Evolutionary conservation across 345 rosid species (phyloP).

Genomic region (Erodium maritimum): DNA sequence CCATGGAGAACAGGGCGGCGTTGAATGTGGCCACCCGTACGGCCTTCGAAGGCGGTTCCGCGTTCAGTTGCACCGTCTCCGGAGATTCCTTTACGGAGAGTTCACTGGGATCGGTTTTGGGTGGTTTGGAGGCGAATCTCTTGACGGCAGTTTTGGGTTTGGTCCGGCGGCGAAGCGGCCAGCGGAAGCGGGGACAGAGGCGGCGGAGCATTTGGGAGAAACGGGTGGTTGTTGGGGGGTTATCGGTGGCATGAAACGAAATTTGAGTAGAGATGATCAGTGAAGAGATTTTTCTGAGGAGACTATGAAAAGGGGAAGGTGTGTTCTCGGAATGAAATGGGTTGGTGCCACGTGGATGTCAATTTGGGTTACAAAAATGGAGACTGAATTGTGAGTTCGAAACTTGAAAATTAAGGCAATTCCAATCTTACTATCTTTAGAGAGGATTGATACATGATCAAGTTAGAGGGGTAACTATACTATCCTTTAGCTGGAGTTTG

Average conservation of each 20-base stretch:
- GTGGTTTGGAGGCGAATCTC: conserved; percentile 17
- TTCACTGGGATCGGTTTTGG: conserved; percentile 1
- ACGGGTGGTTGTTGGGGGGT: conserved; percentile 4
- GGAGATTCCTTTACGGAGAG: background rate
- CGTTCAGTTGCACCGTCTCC: conserved; percentile 39
- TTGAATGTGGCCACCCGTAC: conserved; percentile 76
- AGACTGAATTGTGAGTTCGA: no score
- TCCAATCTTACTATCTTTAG: no score
- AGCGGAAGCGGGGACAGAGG: conserved; percentile 32
- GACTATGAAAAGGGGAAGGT: no score
- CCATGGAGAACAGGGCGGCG: conserved; percentile 89
- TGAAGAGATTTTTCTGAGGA: no score
- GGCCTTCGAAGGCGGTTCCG: conserved; percentile 23
- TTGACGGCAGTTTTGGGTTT: conserved; percentile 33
- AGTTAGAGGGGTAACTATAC: no score
- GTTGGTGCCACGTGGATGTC: conserved; percentile 35
- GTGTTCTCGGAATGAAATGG: conserved; percentile 16
- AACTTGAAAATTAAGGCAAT: no score
- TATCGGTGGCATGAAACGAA: conserved; percentile 14
- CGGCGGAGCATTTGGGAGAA: conserved; percentile 1
- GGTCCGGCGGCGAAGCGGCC: conserved; percentile 39
- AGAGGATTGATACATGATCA: no score
- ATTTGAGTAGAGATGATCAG: no score
- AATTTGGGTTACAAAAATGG: no score
- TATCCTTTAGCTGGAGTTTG: no score